Evolutionary conservation across 257 asterid genomes (phyloP).

Genomic region (Orobanche coerulescens): DNA sequence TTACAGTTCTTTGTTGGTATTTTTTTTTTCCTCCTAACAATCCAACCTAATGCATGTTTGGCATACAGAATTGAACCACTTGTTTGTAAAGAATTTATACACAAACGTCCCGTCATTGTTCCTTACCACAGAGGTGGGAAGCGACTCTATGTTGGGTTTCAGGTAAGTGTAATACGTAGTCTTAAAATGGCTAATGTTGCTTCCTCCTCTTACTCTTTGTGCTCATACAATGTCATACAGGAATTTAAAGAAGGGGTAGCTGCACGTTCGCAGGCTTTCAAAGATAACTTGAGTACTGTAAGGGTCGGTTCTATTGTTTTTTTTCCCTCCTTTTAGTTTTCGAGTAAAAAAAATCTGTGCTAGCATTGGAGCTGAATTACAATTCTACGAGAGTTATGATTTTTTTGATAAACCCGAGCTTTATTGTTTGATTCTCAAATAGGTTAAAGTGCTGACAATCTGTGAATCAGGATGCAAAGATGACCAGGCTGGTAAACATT

Average conservation of each 20-base stretch:
- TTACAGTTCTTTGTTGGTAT: background rate
- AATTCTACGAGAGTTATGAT: background rate
- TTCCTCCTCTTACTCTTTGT: conserved; percentile 9
- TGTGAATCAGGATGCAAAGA: conserved; percentile 61
- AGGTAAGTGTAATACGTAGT: conserved; percentile 36
- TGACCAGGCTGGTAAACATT: conserved; percentile 41
- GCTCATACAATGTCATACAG: conserved; percentile 38
- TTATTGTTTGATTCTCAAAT: conserved; percentile 24
- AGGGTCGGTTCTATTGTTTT: conserved; percentile 39
- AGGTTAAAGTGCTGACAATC: conserved; percentile 84
- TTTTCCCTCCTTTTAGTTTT: background rate
- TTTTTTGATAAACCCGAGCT: conserved; percentile 3
- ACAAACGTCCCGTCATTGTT: conserved; percentile 68
- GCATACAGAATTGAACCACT: conserved; percentile 80
- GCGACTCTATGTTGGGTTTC: conserved; percentile 78
- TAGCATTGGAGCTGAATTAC: background rate
- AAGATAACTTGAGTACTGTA: conserved; percentile 43
- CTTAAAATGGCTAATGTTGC: background rate
- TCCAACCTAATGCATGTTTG: conserved; percentile 17
- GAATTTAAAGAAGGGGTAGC: conserved; percentile 79
- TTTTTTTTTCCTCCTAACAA: background rate
- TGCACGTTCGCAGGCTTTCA: conserved; percentile 59
- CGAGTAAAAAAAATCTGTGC: background rate
- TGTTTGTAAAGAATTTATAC: conserved; percentile 64
- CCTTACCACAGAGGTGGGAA: conserved; percentile 98